Conservation (phyloP, 164 flowering plant genomes). For the Umbellularia californica region DNA sequence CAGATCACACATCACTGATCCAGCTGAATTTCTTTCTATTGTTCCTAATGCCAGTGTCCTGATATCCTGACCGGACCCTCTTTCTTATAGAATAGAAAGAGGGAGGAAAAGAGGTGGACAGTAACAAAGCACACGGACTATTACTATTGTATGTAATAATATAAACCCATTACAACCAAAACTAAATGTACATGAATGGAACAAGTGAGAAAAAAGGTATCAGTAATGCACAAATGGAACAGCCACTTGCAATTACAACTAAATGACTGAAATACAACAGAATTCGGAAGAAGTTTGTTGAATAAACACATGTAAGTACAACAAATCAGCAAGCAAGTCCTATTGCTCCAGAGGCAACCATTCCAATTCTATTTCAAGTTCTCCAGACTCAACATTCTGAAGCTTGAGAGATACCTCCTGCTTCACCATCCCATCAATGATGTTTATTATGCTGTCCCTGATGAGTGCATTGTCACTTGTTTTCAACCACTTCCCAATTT, state of each 20-base stretch:
- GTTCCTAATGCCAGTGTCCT: too few relatives aligned
- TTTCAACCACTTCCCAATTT: conserved; percentile 97
- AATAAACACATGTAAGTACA: background rate
- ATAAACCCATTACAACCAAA: too few relatives aligned
- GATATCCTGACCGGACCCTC: too few relatives aligned
- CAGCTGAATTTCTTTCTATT: too few relatives aligned
- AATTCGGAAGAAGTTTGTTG: background rate
- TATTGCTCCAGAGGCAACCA: conserved; percentile 88
- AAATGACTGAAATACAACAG: background rate
- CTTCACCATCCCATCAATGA: conserved; percentile 77
- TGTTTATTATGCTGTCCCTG: conserved; percentile 78
- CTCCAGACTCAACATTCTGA: conserved; percentile 93
- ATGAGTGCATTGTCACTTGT: conserved; percentile 79
- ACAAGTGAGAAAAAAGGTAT: too few relatives aligned
- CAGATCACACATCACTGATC: too few relatives aligned
- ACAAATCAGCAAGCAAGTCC: conserved; percentile 6
- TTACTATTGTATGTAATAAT: too few relatives aligned
- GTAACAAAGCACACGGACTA: too few relatives aligned
- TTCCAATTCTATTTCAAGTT: conserved; percentile 67
- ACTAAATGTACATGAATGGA: too few relatives aligned
- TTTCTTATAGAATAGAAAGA: too few relatives aligned
- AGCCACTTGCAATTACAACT: conserved; percentile 1
- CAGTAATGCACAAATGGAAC: background rate
- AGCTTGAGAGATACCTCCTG: conserved; percentile 73
- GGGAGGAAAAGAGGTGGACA: too few relatives aligned